Percentiles rank a stretch among this genome's conserved stretches.
phyloP scores from a whole-genome alignment of 2,329 filamentous ascomycete species.

The Colletotrichum spinosum region DNA sequence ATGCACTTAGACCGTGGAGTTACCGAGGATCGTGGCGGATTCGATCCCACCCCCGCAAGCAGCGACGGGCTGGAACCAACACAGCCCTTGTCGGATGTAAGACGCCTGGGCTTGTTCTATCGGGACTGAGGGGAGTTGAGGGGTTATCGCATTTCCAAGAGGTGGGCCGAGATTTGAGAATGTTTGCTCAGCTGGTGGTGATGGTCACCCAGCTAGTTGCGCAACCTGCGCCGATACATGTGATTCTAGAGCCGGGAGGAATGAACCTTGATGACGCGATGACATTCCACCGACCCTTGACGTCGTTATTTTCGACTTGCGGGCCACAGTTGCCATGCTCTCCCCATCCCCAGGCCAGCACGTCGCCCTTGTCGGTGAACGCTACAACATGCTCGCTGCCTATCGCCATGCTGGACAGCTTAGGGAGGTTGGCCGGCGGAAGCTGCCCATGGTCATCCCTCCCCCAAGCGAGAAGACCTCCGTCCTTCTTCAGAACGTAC shows the following conservation, averaged over 20 bases:
- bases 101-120: constrained; percentile 56
- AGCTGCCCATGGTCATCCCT: constrained; percentile 88
- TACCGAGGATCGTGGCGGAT: constrained; percentile 41
- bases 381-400: constrained; percentile 93
- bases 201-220: constrained; percentile 86
- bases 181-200: constrained; percentile 42
- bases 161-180: constrained; percentile 18
- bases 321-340: constrained; percentile 97
- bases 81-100: constrained; percentile 77
- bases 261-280: constrained; percentile 70
- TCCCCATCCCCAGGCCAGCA: constrained; percentile 94
- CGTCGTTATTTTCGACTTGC: constrained; percentile 70
- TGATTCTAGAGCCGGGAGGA: constrained; percentile 63
- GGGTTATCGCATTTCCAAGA: constrained; percentile 44
- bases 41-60: constrained; percentile 42
- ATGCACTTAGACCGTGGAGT: constrained; percentile 56
- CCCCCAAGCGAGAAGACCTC: constrained; percentile 79
- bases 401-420: constrained; percentile 73
- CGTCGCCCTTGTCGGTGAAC: constrained; percentile 71
- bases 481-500: constrained; percentile 74
- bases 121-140: constrained; percentile 35
- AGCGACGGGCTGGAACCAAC: constrained; percentile 71
- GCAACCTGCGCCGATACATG: constrained; percentile 82
- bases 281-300: constrained; percentile 76
- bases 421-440: constrained; percentile 70